phyloP scores from a whole-genome alignment of 2,329 filamentous ascomycete species.

The Calonectria ilicicola region DNA sequence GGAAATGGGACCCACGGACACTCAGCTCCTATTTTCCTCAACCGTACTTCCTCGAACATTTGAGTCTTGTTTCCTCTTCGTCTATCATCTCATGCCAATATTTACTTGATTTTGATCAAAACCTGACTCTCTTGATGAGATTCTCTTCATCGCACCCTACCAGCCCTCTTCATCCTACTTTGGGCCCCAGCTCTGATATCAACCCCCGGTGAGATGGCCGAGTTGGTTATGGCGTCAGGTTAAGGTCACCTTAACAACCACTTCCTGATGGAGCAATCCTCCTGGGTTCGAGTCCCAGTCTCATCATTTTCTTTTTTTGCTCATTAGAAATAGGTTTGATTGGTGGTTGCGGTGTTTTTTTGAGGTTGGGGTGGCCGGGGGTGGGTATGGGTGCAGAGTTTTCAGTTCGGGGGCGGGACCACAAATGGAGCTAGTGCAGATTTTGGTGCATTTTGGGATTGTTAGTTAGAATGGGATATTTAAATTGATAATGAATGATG shows the following conservation, averaged over 20 bases:
- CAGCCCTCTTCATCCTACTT: not conserved
- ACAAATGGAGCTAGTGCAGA: not conserved
- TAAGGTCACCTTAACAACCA: conserved; percentile 9
- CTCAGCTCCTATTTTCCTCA: not conserved
- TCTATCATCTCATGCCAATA: too few relatives aligned
- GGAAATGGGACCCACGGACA: not conserved
- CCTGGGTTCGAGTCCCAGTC: conserved; percentile 10
- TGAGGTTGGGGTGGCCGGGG: not conserved
- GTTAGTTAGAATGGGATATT: too few relatives aligned
- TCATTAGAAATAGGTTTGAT: not conserved
- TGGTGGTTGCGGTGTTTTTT: not conserved
- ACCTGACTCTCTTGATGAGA: too few relatives aligned
- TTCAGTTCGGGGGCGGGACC: not conserved
- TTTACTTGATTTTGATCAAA: too few relatives aligned
- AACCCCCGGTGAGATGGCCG: not conserved
- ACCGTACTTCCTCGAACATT: too few relatives aligned
- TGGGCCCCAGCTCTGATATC: not conserved
- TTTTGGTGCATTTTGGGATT: too few relatives aligned
- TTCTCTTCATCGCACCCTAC: not conserved
- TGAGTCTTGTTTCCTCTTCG: too few relatives aligned
- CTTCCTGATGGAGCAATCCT: conserved; percentile 9
- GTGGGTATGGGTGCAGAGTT: not conserved
- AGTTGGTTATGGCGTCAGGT: conserved; percentile 11
- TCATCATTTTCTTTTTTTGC: not conserved
- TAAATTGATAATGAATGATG: too few relatives aligned